Percentiles rank a stretch among this genome's conserved stretches.
These are phyloP conservation scores for Abrus precatorius DNA, from an alignment of 306 rosid species.

Conservation along the genomic window DNA sequence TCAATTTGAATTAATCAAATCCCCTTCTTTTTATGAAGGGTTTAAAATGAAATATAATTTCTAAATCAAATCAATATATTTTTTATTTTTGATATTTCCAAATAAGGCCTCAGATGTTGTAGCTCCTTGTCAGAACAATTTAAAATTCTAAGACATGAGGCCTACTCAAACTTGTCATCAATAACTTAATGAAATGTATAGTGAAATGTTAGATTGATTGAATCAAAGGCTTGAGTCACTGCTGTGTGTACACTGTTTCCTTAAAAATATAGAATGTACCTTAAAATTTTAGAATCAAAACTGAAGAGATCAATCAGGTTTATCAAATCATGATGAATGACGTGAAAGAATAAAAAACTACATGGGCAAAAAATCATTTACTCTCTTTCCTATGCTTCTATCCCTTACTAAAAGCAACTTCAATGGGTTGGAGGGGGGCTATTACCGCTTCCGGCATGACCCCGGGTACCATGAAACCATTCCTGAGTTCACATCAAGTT, in stretches of 20 bases:
- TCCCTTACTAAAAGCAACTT: constrained; percentile 15
- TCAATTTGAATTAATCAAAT: not conserved
- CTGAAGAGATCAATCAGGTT: constrained; percentile 43
- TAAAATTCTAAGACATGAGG: constrained; percentile 1
- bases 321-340: constrained; percentile 33
- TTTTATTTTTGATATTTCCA: not conserved
- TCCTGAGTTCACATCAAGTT: constrained; percentile 26
- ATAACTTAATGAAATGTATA: not conserved
- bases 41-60: not conserved
- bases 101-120: not conserved
- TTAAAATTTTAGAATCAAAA: constrained; percentile 41
- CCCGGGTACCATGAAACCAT: constrained; percentile 27
- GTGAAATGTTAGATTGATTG: constrained; percentile 44
- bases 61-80: not conserved
- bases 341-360: constrained; percentile 37
- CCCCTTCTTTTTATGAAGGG: too few relatives aligned
- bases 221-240: constrained; percentile 44
- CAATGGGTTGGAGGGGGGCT: not conserved
- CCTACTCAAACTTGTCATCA: not conserved
- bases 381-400: constrained; percentile 27
- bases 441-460: constrained; percentile 13
- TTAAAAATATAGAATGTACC: constrained; percentile 24
- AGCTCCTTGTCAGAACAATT: constrained; percentile 10
- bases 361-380: constrained; percentile 7
- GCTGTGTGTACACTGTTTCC: constrained; percentile 39